A percentile compares a stretch with the other conserved stretches of the same genome.
Evolutionary conservation across 1,284 basidiomycete species (phyloP).

Genomic region (Puccinia polysora): DNA sequence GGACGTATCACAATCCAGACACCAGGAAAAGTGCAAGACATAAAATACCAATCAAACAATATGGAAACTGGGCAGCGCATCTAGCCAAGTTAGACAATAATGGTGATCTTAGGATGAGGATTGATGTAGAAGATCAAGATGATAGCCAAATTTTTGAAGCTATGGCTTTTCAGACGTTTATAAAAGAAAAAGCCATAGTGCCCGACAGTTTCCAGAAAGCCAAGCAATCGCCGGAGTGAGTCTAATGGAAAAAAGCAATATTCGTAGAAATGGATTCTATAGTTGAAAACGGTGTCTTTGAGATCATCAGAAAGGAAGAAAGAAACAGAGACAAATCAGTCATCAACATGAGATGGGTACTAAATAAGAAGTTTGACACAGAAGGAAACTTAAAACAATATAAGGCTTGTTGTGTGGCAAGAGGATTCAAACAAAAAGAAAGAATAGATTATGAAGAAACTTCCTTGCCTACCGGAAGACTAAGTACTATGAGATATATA

Average conservation of each 20-base stretch:
- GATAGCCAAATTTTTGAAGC: too few relatives aligned
- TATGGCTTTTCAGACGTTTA: too few relatives aligned
- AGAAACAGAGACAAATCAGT: neutral
- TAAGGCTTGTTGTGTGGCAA: neutral
- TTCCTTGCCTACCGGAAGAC: neutral
- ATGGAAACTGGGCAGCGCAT: neutral
- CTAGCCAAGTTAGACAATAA: neutral
- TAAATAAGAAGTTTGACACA: slow-evolving; percentile 6
- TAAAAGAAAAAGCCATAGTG: too few relatives aligned
- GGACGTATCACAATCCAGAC: neutral
- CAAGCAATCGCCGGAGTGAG: too few relatives aligned
- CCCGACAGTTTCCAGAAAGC: too few relatives aligned
- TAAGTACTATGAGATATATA: neutral
- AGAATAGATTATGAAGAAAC: slow-evolving; percentile 1
- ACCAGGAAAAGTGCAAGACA: neutral
- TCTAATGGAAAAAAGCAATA: too few relatives aligned
- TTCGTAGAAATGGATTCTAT: too few relatives aligned
- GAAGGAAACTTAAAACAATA: neutral
- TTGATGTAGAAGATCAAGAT: neutral
- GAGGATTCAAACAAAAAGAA: slow-evolving; percentile 15
- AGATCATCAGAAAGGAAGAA: neutral
- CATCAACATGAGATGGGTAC: slow-evolving; percentile 1
- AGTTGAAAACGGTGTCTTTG: neutral
- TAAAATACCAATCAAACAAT: neutral
- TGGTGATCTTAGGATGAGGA: neutral